These are phyloP conservation scores for Ephemerocybe angulata DNA, from an alignment of 768 basidiomycete species.

Conservation along the genomic window DNA sequence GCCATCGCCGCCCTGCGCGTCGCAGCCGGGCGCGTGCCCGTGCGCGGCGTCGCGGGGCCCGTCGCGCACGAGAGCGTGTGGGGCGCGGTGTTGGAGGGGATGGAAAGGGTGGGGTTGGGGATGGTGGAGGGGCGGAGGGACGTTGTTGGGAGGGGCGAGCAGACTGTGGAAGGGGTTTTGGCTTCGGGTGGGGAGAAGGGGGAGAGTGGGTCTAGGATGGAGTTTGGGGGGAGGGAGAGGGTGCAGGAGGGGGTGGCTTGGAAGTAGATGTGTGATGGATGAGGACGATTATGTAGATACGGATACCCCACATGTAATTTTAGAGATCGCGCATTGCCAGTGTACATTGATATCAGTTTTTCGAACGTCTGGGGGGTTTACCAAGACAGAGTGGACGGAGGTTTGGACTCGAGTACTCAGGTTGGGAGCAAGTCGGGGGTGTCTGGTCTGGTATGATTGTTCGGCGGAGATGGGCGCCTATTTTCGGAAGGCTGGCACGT, in stretches of 20 bases:
- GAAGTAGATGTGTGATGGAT: too few relatives aligned
- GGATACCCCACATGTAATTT: too few relatives aligned
- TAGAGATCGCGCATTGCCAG: too few relatives aligned
- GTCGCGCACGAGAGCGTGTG: constrained; percentile 54
- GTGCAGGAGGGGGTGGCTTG: neutral
- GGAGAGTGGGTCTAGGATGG: constrained; percentile 10
- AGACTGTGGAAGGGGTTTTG: constrained; percentile 10
- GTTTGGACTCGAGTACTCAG: too few relatives aligned
- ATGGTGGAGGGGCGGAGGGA: constrained; percentile 37
- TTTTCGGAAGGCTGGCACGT: too few relatives aligned
- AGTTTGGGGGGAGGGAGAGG: neutral
- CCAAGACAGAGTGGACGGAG: too few relatives aligned
- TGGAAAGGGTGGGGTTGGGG: constrained; percentile 52
- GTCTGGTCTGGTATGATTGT: too few relatives aligned
- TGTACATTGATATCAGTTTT: too few relatives aligned
- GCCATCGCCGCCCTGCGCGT: constrained; percentile 76
- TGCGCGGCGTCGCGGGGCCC: constrained; percentile 69
- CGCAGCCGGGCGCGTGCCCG: constrained; percentile 48
- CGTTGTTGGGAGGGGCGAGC: neutral
- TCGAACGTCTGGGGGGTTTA: too few relatives aligned
- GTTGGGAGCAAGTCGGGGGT: too few relatives aligned
- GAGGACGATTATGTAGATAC: too few relatives aligned
- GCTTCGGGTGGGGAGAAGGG: constrained; percentile 16
- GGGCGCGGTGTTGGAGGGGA: constrained; percentile 52
- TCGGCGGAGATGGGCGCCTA: too few relatives aligned